Evolutionary conservation across 192 early-diverging fungal genomes (phyloP).

Genomic region (Linnemannia hyalina): DNA sequence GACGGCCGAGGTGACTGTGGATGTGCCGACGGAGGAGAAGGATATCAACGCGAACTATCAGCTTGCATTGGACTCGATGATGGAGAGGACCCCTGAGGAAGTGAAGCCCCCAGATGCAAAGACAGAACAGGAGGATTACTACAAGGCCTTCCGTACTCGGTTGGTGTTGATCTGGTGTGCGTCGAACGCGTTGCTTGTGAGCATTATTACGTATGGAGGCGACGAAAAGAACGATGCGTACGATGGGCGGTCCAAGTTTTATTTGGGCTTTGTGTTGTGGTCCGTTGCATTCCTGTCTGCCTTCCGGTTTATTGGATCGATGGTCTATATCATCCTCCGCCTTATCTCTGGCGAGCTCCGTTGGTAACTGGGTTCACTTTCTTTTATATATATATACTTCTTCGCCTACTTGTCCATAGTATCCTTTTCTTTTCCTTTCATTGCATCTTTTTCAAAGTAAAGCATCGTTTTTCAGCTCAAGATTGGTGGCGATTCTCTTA

Average conservation of each 20-base stretch:
- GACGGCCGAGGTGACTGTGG: constrained; percentile 80
- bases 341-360: constrained; percentile 58
- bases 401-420: neutral
- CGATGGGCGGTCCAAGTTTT: constrained; percentile 60
- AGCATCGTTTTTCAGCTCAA: neutral
- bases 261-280: constrained; percentile 90
- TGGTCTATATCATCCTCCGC: constrained; percentile 73
- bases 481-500: neutral
- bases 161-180: constrained; percentile 89
- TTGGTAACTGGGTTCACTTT: constrained; percentile 13
- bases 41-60: constrained; percentile 88
- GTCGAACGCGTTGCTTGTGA: constrained; percentile 81
- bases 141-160: constrained; percentile 87
- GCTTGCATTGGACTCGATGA: constrained; percentile 71
- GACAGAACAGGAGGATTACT: constrained; percentile 88
- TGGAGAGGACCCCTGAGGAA: constrained; percentile 53
- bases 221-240: constrained; percentile 44
- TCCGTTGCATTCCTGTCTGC: constrained; percentile 78
- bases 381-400: neutral
- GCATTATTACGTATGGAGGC: constrained; percentile 73
- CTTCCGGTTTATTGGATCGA: constrained; percentile 81
- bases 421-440: neutral
- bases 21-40: constrained; percentile 77
- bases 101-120: constrained; percentile 66
- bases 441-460: neutral